Evolutionary conservation across 805 yeast genomes (phyloP), one percentile per base, ranked within the genome.

Genomic region (Saccharomycopsis malanga): DNA sequence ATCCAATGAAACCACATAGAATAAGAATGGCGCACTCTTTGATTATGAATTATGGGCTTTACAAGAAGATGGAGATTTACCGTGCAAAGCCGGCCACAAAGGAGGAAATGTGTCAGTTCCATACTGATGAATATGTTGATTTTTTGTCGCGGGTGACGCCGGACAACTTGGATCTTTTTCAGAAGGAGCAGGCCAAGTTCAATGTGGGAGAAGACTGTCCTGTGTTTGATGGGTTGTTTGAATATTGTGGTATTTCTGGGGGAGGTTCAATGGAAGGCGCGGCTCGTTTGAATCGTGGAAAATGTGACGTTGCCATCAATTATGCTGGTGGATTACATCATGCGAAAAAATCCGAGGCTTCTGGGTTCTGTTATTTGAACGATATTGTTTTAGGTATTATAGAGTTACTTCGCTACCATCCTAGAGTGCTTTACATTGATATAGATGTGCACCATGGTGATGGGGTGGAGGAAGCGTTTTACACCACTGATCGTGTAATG

Each of bases 1-100:
- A 93, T 65, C 97, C 97, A 35, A 93, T 93, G 98, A 93, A 93
- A 63, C 98, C 98, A 21, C 97, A 91, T 65, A 80, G 98, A 61
- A 88, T 93, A 69, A 83, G 98, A 78, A 89, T 93, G 95, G 95
- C 98, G 5, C 98, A 93, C 65, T 87, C 95, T 36, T 73, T 93
- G 59, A 86, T 93, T 55, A 91, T 93, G 95, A 89, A 91, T 67
- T 93, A 93, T 64, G 98, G 97, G 1, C 74, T 93, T 45, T 89
- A 93, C 70, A 87, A 89, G 65, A 85, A 91, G 67, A 91, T 93
- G 96, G 98, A 93, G 63, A 87, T 93, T 42, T 89, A 89, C 65
- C 76, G 97, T 43, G 97, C 98, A 37, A 89, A 88, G 64, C 96
- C 98, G 1, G 98, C 98, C 35, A 89, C 98, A 15, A 84, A 87